These are phyloP conservation scores for Neocallimastix lanati DNA, from an alignment of 192 early-diverging fungal species.

Conservation along the genomic window DNA sequence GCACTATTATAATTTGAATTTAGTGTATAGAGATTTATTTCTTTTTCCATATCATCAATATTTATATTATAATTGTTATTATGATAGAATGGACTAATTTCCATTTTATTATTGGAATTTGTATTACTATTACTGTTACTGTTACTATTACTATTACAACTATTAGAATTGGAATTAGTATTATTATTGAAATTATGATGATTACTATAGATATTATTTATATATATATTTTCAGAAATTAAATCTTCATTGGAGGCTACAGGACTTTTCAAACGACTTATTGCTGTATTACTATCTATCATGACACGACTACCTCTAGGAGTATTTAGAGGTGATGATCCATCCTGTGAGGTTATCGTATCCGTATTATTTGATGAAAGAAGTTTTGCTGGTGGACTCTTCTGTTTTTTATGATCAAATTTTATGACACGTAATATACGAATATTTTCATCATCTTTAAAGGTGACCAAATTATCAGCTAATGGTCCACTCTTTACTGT, in stretches of 20 bases:
- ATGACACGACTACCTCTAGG: background rate
- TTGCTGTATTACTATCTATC: background rate
- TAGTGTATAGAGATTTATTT: background rate
- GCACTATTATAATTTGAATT: background rate
- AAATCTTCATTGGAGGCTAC: background rate
- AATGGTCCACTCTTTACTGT: background rate
- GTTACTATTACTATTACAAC: background rate
- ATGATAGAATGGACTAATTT: background rate
- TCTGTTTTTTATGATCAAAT: background rate
- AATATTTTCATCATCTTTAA: background rate
- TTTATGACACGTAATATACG: background rate
- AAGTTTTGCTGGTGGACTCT: background rate
- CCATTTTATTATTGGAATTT: background rate
- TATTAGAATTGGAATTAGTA: too few relatives aligned
- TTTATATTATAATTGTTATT: background rate
- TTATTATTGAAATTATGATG: background rate
- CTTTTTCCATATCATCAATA: background rate
- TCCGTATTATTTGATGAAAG: background rate
- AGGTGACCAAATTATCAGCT: background rate
- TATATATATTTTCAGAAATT: background rate
- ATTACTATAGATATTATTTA: background rate
- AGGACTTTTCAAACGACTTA: background rate
- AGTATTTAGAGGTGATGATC: background rate
- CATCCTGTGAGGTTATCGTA: background rate
- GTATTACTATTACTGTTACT: background rate